Evolutionary conservation across 2,329 filamentous ascomycete genomes (phyloP).

Genomic region (Sporothrix pseudoabietina): DNA sequence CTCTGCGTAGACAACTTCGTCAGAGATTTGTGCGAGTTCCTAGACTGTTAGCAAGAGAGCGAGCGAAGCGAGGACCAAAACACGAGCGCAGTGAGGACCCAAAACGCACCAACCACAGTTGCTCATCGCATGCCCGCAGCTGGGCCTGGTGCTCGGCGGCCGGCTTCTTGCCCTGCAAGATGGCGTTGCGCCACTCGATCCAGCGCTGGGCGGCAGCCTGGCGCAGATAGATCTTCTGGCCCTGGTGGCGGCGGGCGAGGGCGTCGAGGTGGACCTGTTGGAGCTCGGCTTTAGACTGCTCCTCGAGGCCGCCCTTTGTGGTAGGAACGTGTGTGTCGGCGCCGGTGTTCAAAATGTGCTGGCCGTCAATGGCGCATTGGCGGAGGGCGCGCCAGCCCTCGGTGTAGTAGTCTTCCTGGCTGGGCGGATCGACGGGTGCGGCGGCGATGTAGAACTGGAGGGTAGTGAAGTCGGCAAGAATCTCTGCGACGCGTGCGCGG

Average conservation of each 20-base stretch:
- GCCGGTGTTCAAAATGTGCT: conserved; percentile 65
- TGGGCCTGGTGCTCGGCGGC: conserved; percentile 50
- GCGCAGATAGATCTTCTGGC: conserved; percentile 64
- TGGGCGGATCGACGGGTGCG: conserved; percentile 55
- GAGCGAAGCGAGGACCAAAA: conserved; percentile 12
- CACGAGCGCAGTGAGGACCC: background rate
- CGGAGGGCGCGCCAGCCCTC: conserved; percentile 64
- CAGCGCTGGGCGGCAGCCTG: conserved; percentile 63
- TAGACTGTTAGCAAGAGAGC: background rate
- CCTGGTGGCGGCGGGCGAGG: conserved; percentile 63
- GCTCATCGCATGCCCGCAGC: conserved; percentile 58
- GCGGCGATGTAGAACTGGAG: conserved; percentile 65
- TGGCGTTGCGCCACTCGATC: conserved; percentile 56
- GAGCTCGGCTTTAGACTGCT: conserved; percentile 64
- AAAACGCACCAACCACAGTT: conserved; percentile 57
- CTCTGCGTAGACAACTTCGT: conserved; percentile 60
- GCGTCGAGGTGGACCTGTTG: conserved; percentile 64
- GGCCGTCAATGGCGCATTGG: conserved; percentile 64
- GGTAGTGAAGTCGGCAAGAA: conserved; percentile 63
- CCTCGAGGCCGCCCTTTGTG: conserved; percentile 55
- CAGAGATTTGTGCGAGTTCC: conserved; percentile 61
- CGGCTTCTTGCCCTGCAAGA: conserved; percentile 57
- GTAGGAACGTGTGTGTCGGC: conserved; percentile 63
- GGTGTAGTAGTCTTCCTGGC: conserved; percentile 63
- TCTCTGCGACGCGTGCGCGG: conserved; percentile 61